Evolutionary conservation across 306 rosid genomes (phyloP), one percentile per base, ranked within the genome.

Genomic region (Quercus alba): DNA sequence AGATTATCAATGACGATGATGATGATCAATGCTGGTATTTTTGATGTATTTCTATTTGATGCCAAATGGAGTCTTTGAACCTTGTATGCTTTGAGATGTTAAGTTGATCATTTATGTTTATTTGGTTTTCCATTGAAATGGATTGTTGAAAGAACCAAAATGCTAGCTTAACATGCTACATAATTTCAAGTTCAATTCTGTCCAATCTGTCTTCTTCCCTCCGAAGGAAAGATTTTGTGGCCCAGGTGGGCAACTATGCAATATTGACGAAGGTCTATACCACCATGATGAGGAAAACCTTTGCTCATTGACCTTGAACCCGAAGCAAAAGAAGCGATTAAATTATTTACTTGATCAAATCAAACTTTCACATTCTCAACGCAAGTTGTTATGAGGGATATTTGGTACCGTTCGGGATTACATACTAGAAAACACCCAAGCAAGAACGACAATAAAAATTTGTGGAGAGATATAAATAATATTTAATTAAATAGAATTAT

Each of bases 1-100:
- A 80, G 85, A 71, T 72, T 78, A 85, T 21, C 80, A 71, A 77
- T 81, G 81, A 73, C 21, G 72, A 80, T 68, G 81, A 57, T 71
- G 87, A 82, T 74, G 46, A 35, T 56, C 20, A 54, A 73, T 54
- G 70, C 83, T 78, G 78, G 78, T 78, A 49, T 81, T 80, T 72
- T 73, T 73, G 64, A 67, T 75, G 35, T 58, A 79, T 78, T 64
- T 41, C 78, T 38, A 71, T 72, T 62, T n/a, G 54, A 52, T 38
- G 84, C 38, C 68, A 74, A n/a, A 52, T 74, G 68, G 35, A 56
- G 25, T 31, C 78, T 73, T 71, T 71, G 19, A 52, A 67, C 71
- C 26, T 49, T 58, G 21, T 55, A 33, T 33, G 52, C 19, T 71
- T 77, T 74, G 70, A 75, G 54, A 63, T 64, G 78, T 73, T 64